Evolutionary conservation across 345 rosid genomes (phyloP).

Genomic region (Salix koriyanagi): DNA sequence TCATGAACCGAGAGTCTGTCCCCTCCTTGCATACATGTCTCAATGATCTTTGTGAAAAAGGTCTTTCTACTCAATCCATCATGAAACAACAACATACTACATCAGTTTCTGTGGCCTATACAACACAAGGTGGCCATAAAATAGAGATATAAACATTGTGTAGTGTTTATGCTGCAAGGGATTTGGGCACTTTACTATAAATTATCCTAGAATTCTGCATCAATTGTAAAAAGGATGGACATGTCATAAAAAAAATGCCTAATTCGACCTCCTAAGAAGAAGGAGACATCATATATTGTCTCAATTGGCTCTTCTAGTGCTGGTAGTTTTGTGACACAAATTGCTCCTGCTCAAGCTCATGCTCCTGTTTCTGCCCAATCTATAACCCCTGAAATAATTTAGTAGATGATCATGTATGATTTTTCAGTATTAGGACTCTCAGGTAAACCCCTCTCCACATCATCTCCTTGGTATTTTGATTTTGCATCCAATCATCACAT

Average conservation of each 20-base stretch:
- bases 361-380: background rate
- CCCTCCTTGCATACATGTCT: too few species aligned
- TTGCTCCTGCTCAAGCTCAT: background rate
- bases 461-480: background rate
- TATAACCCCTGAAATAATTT: background rate
- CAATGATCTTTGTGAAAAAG: too few species aligned
- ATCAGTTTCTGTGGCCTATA: too few species aligned
- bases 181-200: too few species aligned
- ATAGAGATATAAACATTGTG: background rate
- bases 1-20: too few species aligned
- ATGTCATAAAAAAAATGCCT: background rate
- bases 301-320: background rate
- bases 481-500: background rate
- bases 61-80: too few species aligned
- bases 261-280: background rate
- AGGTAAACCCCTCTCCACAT: background rate
- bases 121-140: too few species aligned
- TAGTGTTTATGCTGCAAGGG: background rate
- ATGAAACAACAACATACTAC: too few species aligned
- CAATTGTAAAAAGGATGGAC: background rate
- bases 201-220: accelerated
- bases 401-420: constrained; percentile 7
- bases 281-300: background rate
- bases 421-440: background rate
- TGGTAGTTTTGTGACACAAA: too few species aligned